Evolutionary conservation across 139 green algal genomes (phyloP).

Genomic region (Coccomyxa sp.): DNA sequence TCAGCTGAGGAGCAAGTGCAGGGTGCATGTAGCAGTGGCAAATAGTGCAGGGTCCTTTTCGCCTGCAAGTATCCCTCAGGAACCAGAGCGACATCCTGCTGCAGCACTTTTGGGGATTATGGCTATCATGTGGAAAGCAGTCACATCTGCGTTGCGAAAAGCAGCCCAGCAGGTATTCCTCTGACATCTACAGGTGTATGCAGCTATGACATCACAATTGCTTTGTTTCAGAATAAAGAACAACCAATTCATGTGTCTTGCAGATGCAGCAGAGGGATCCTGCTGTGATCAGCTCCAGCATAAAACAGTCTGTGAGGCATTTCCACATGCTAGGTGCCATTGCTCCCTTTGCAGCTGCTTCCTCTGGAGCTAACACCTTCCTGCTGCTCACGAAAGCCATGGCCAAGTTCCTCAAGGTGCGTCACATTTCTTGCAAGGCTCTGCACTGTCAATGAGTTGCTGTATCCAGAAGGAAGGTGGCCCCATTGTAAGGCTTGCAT

Average conservation of each 20-base stretch:
- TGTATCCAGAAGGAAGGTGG: not conserved
- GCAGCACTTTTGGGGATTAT: not conserved
- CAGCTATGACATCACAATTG: not conserved
- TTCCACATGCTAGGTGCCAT: slow-evolving; percentile 36
- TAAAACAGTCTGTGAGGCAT: slow-evolving; percentile 15
- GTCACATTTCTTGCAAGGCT: not conserved
- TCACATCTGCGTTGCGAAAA: not conserved
- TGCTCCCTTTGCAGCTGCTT: slow-evolving; percentile 46
- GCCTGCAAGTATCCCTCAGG: too few species aligned
- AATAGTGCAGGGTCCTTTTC: too few species aligned
- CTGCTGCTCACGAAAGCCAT: slow-evolving; percentile 47
- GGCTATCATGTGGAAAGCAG: not conserved
- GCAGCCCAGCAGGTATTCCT: not conserved
- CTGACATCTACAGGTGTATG: not conserved
- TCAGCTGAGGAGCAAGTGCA: too few species aligned
- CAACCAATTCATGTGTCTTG: not conserved
- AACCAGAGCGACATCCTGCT: too few species aligned
- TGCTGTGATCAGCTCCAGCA: not conserved
- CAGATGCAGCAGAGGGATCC: not conserved
- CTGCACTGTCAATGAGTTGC: not conserved
- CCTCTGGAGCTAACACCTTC: slow-evolving; percentile 27
- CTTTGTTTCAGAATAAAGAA: not conserved
- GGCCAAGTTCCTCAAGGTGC: slow-evolving; percentile 50
- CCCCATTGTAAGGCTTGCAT: not conserved
- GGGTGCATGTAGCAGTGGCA: too few species aligned